phyloP scores from a whole-genome alignment of 345 rosid genomes.

The Eucalyptus pumila region DNA sequence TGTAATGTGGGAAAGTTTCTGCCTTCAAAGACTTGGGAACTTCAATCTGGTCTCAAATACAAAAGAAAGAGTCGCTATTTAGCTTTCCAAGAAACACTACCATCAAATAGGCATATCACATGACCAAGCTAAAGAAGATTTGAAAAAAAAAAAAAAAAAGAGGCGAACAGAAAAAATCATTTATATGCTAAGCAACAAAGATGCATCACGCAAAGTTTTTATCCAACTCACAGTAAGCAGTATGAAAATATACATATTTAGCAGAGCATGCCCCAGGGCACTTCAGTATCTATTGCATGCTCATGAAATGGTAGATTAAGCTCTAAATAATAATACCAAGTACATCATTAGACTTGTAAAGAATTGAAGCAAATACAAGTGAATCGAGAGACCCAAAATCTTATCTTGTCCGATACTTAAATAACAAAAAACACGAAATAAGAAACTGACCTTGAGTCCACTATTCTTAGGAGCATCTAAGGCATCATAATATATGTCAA shows the following conservation, averaged over 20 bases:
- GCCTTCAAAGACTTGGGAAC: neutral
- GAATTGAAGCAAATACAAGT: neutral
- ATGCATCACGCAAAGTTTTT: neutral
- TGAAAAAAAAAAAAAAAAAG: neutral
- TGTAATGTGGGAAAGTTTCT: neutral
- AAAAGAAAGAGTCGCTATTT: neutral
- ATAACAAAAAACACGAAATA: neutral
- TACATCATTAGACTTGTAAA: neutral
- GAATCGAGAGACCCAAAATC: neutral
- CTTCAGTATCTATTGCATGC: neutral
- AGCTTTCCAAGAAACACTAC: neutral
- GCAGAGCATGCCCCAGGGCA: neutral
- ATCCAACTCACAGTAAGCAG: neutral
- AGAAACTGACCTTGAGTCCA: slow-evolving; percentile 21
- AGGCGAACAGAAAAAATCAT: neutral
- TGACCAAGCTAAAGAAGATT: neutral
- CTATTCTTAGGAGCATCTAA: slow-evolving; percentile 65
- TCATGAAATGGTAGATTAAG: neutral
- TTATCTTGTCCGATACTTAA: neutral
- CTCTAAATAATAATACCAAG: neutral
- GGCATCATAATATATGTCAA: slow-evolving; percentile 68
- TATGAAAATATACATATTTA: neutral
- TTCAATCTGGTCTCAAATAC: neutral
- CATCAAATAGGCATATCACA: neutral
- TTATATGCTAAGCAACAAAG: neutral